These are phyloP conservation scores for Metschnikowia hibisci DNA, from an alignment of 805 yeast species.

Conservation along the genomic window DNA sequence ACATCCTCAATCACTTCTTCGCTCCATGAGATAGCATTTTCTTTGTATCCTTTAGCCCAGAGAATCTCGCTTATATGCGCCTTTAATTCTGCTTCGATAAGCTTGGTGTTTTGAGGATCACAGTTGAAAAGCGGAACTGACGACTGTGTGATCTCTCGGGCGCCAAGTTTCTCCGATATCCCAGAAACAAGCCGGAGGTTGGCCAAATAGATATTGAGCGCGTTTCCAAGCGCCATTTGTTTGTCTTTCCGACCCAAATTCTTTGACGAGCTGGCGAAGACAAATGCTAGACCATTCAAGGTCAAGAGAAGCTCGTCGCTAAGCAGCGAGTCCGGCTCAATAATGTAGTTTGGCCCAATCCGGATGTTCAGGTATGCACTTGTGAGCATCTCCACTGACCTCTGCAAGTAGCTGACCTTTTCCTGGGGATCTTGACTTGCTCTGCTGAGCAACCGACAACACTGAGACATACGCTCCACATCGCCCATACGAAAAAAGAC, in stretches of 20 bases:
- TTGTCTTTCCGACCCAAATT: constrained; percentile 9
- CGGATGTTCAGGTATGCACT: constrained; percentile 25
- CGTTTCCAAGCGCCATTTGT: constrained; percentile 18
- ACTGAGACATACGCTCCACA: constrained; percentile 38
- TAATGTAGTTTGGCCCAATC: constrained; percentile 23
- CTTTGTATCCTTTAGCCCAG: constrained; percentile 38
- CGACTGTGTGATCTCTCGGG: constrained; percentile 22
- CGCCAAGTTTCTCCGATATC: constrained; percentile 18
- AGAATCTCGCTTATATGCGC: constrained; percentile 40
- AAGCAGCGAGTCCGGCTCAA: constrained; percentile 25
- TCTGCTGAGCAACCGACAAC: constrained; percentile 34
- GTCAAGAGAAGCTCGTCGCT: constrained; percentile 36
- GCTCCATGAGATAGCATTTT: constrained; percentile 39
- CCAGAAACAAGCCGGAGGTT: constrained; percentile 26
- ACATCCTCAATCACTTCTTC: constrained; percentile 39
- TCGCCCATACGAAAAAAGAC: constrained; percentile 38
- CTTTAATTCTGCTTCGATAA: constrained; percentile 29
- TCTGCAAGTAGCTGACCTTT: constrained; percentile 24
- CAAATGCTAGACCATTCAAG: constrained; percentile 34
- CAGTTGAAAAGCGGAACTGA: constrained; percentile 37
- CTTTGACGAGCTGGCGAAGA: constrained; percentile 19
- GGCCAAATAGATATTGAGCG: constrained; percentile 37
- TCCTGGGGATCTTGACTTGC: constrained; percentile 20
- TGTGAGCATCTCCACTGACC: constrained; percentile 32
- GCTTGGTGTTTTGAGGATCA: constrained; percentile 24